Conservation (phyloP, 1,139 yeast species). For the Pichia sp. region DNA sequence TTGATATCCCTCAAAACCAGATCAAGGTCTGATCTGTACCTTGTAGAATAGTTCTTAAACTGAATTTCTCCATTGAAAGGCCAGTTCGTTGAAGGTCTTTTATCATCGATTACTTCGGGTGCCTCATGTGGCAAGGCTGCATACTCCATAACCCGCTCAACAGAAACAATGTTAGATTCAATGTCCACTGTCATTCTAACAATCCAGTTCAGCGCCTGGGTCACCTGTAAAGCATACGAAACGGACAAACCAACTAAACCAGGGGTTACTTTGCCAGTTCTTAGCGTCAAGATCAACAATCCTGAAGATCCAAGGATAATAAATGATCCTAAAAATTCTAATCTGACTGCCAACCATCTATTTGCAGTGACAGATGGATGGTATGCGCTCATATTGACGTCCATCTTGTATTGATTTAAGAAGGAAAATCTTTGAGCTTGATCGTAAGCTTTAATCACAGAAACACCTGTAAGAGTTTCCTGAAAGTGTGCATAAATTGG, state of each 20-base stretch:
- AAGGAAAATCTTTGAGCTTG: constrained; percentile 70
- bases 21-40: constrained; percentile 81
- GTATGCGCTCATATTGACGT: constrained; percentile 82
- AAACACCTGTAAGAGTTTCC: constrained; percentile 85
- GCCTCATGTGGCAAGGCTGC: constrained; percentile 75
- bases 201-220: constrained; percentile 94
- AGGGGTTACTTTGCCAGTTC: constrained; percentile 66
- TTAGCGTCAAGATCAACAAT: constrained; percentile 65
- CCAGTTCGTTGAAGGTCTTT: constrained; percentile 73
- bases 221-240: constrained; percentile 85
- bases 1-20: constrained; percentile 71
- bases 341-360: constrained; percentile 93
- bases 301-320: constrained; percentile 86
- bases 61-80: constrained; percentile 70
- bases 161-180: constrained; percentile 94
- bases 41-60: constrained; percentile 73
- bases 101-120: constrained; percentile 62
- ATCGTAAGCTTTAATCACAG: constrained; percentile 83
- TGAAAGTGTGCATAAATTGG: constrained; percentile 97
- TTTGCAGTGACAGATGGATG: constrained; percentile 93
- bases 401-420: constrained; percentile 74
- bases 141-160: constrained; percentile 90
- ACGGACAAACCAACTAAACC: constrained; percentile 93
- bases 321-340: constrained; percentile 84
- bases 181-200: constrained; percentile 98